phyloP scores from a whole-genome alignment of 345 rosid genomes.

The Syzygium oleosum region DNA sequence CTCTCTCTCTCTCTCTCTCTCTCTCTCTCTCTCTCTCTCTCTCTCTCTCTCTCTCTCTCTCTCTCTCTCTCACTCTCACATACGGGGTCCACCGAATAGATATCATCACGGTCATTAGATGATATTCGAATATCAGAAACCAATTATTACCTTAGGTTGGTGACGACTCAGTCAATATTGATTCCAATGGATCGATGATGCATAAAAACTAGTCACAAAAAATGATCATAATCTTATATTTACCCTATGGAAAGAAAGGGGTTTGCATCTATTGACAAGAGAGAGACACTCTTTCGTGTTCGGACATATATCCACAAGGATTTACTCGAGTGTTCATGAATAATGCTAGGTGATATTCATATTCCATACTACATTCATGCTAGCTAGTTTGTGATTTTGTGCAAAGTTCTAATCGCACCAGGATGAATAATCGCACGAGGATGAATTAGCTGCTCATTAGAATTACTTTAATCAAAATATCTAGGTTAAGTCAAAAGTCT shows the following conservation, averaged over 20 bases:
- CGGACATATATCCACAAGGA: neutral
- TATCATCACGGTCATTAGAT: neutral
- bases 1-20: too few species aligned
- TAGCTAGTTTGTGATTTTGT: neutral
- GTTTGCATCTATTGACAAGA: neutral
- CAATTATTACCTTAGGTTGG: neutral
- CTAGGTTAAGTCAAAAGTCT: too few species aligned
- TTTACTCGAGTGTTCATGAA: neutral
- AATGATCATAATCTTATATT: neutral
- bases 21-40: neutral
- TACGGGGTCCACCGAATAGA: neutral
- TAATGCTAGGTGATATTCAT: neutral
- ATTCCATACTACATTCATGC: neutral
- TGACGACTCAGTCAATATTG: neutral
- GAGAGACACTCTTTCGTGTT: neutral
- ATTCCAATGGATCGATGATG: neutral
- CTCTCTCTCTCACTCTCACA: neutral
- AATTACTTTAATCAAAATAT: too few species aligned
- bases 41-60: too few species aligned
- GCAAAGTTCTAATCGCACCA: neutral
- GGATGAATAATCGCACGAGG: neutral
- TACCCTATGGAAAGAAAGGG: neutral
- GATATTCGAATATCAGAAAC: neutral
- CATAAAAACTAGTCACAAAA: neutral
- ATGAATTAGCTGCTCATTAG: neutral